Evolutionary conservation across 805 yeast species (phyloP), one percentile per base, ranked within the genome.

Genomic region (Myxozyma melibiosi): DNA sequence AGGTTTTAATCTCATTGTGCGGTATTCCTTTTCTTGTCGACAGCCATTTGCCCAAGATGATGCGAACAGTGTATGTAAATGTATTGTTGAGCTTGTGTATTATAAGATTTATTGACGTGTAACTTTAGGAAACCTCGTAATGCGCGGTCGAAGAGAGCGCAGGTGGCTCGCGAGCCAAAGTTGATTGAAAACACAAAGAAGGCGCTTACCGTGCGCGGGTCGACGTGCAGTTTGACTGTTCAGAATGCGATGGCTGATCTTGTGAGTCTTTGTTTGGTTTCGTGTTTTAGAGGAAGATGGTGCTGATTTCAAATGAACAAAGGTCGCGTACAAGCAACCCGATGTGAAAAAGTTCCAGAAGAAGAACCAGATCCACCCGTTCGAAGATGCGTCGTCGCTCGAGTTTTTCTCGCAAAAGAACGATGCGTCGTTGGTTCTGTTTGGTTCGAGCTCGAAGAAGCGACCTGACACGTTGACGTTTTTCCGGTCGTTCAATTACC

Each of bases 341-440:
- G 84, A 83, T 65, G 84, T 85, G 63, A 90, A 90, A 74, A 83
- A 96, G 69, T 92, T 94, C 70, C 79, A 83, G 55, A 89, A 88
- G 74, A 91, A 90, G 77, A 94, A 94, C 69, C 92, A 89, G 43
- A 79, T 92, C 61, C 80, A 86, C 65, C 98, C 99, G 14, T 94
- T 94, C 73, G 99, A 94, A 73, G 98, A 94, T 70, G 80, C 89
- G 13, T 67, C 86, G 1, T 81, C 86, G 35, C 74, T 94, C 58
- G 99, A 94, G 73, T 94, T 94, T 68, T 89, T 94, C 74, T 81
- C 96, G 65, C 96, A 92, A 73, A 94, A 94, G 79, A 94, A 94
- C 71, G 99, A 94, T 72, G 73, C 87, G 42, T 90, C 98, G 1
- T 75, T 94, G 55, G 71, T 94, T 68, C 95, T 94, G 13, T 78